phyloP scores from a whole-genome alignment of 768 basidiomycete species.

The Amanita exitialis region DNA sequence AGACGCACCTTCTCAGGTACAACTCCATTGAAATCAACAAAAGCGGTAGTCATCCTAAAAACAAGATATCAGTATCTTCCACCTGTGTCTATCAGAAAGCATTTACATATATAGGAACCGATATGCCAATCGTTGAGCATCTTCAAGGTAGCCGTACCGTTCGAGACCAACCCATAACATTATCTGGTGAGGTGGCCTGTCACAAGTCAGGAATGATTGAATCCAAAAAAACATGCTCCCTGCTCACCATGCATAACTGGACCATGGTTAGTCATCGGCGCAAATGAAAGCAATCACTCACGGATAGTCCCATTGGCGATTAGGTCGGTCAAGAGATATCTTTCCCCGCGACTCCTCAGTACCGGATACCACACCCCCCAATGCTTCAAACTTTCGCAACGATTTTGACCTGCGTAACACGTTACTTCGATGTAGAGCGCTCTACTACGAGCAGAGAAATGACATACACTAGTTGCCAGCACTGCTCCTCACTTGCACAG shows the following conservation, averaged over 20 bases:
- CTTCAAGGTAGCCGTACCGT: conserved; percentile 90
- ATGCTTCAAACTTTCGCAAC: conserved; percentile 90
- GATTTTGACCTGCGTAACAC: conserved; percentile 54
- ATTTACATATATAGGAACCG: conserved; percentile 92
- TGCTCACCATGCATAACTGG: conserved; percentile 56
- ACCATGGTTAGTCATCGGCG: conserved; percentile 9
- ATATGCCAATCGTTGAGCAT: conserved; percentile 89
- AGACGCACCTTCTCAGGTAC: conserved; percentile 86
- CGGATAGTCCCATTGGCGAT: conserved; percentile 99
- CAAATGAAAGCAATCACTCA: conserved; percentile 30
- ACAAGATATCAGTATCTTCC: background rate
- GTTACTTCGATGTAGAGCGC: background rate
- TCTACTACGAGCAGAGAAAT: conserved; percentile 11
- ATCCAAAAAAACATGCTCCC: background rate
- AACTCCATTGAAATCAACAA: conserved; percentile 96
- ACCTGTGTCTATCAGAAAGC: background rate
- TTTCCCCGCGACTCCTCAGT: conserved; percentile 95
- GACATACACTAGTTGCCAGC: conserved; percentile 85
- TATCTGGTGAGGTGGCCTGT: conserved; percentile 93
- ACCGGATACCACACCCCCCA: conserved; percentile 91
- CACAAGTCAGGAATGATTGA: background rate
- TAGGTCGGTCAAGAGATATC: conserved; percentile 92
- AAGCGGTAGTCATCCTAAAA: conserved; percentile 82
- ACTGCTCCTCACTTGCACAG: conserved; percentile 93
- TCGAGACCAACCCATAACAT: conserved; percentile 98